These are phyloP conservation scores for Saccharomycopsis microspora DNA, from an alignment of 805 yeast genomes.

Conservation along the genomic window DNA sequence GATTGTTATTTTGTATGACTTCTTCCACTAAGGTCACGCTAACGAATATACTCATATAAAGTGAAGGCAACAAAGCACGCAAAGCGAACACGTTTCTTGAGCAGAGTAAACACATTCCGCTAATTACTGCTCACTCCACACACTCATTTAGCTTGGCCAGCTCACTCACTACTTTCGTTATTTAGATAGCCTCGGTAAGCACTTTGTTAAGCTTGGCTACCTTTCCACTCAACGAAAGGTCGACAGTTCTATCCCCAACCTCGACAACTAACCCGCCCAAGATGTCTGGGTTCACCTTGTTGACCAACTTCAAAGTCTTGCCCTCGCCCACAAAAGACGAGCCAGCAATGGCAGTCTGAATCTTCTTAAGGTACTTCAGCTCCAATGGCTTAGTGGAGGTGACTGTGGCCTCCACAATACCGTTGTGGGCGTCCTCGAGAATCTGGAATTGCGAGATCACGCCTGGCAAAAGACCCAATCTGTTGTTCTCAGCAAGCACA, in stretches of 20 bases:
- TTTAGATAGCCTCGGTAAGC: conserved; percentile 74
- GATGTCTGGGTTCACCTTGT: conserved; percentile 79
- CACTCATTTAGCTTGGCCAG: too few species aligned
- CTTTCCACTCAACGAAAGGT: conserved; percentile 76
- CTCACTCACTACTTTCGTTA: not conserved
- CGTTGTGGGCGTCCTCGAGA: conserved; percentile 81
- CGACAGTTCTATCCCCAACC: conserved; percentile 95
- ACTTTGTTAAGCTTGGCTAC: conserved; percentile 82
- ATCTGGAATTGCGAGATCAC: conserved; percentile 62
- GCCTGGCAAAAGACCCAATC: conserved; percentile 58
- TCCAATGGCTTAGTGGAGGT: conserved; percentile 84
- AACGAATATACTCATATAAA: too few species aligned
- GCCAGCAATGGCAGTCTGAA: conserved; percentile 65
- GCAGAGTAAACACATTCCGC: too few species aligned
- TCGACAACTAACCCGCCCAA: conserved; percentile 94
- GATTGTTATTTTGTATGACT: too few species aligned
- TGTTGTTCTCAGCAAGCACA: conserved; percentile 90
- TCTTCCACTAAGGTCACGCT: too few species aligned
- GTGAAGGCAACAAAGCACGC: too few species aligned
- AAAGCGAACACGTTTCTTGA: too few species aligned
- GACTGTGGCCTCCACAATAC: conserved; percentile 86
- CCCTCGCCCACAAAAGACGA: conserved; percentile 78
- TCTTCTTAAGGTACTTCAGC: conserved; percentile 62
- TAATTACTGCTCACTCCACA: too few species aligned
- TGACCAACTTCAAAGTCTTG: conserved; percentile 74